Percentiles rank a stretch among this genome's conserved stretches.
phyloP scores from a whole-genome alignment of 345 rosid genomes.

The Gossypium rotundifolium region DNA sequence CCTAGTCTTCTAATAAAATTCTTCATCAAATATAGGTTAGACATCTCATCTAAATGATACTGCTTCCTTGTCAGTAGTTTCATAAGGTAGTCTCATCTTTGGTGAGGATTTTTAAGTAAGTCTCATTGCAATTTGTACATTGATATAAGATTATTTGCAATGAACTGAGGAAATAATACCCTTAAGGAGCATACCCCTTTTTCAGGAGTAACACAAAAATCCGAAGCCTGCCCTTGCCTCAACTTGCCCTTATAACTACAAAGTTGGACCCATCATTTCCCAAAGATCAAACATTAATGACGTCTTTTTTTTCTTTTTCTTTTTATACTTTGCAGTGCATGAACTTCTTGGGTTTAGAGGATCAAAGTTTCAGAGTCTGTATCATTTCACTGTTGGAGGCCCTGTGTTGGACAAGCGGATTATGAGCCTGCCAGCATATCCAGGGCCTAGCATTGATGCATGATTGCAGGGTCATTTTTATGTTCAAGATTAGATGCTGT shows the following conservation, averaged over 20 bases:
- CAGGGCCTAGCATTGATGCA: conserved; percentile 57
- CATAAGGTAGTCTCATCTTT: not conserved
- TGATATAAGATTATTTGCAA: not conserved
- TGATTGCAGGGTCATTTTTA: conserved; percentile 23
- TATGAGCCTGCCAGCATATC: conserved; percentile 90
- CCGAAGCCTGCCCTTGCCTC: not conserved
- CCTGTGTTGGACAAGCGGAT: conserved; percentile 78
- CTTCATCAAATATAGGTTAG: not conserved
- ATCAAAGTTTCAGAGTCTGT: conserved; percentile 64
- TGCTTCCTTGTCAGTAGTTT: conserved; percentile 1
- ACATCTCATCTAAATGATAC: not conserved
- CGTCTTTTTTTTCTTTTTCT: not conserved
- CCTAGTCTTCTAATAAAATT: not conserved
- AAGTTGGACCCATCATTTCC: not conserved
- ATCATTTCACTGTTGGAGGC: conserved; percentile 83
- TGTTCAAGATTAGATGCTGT: not conserved
- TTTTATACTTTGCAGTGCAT: conserved; percentile 40
- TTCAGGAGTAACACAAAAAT: not conserved
- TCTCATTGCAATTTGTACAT: not conserved
- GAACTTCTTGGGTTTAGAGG: conserved; percentile 64
- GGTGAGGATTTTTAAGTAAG: not conserved
- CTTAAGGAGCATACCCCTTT: not conserved
- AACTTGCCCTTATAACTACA: not conserved
- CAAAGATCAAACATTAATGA: not conserved
- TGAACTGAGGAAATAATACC: not conserved